phyloP scores from a whole-genome alignment of 176 grass and related monocot species.

The Calamus simplicifolius region DNA sequence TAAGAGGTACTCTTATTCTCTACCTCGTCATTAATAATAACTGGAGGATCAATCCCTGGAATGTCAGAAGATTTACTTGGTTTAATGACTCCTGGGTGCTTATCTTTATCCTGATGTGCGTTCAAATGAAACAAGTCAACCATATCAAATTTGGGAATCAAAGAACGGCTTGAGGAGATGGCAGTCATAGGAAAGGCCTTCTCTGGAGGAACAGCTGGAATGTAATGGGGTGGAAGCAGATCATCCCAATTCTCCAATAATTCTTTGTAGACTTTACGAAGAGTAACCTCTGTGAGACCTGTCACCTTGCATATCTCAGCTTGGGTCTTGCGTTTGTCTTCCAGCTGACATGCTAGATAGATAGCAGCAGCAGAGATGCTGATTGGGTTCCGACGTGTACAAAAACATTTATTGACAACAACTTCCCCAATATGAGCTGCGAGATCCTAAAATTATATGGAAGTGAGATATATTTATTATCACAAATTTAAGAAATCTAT shows the following conservation, averaged over 20 bases:
- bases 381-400: conserved; percentile 84
- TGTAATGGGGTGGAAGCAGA: conserved; percentile 79
- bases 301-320: conserved; percentile 98
- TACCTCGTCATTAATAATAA: conserved; percentile 59
- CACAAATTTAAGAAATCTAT: background rate
- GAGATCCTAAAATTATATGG: conserved; percentile 54
- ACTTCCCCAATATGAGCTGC: conserved; percentile 95
- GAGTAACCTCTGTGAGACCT: conserved; percentile 88
- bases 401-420: conserved; percentile 96
- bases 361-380: conserved; percentile 99
- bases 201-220: conserved; percentile 77
- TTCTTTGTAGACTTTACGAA: conserved; percentile 99
- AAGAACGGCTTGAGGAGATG: conserved; percentile 58
- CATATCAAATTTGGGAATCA: conserved; percentile 43
- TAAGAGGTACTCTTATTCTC: conserved; percentile 37
- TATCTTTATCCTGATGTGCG: conserved; percentile 39
- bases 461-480: background rate
- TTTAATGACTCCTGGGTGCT: conserved; percentile 45
- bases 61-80: conserved; percentile 48
- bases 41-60: conserved; percentile 45
- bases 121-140: conserved; percentile 19
- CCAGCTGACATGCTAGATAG: conserved; percentile 90
- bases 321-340: conserved; percentile 97
- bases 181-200: conserved; percentile 83
- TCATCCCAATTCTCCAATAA: conserved; percentile 95